Percentiles rank a stretch among this genome's conserved stretches.
phyloP scores from a whole-genome alignment of 768 basidiomycete genomes.

The Suillus occidentalis region DNA sequence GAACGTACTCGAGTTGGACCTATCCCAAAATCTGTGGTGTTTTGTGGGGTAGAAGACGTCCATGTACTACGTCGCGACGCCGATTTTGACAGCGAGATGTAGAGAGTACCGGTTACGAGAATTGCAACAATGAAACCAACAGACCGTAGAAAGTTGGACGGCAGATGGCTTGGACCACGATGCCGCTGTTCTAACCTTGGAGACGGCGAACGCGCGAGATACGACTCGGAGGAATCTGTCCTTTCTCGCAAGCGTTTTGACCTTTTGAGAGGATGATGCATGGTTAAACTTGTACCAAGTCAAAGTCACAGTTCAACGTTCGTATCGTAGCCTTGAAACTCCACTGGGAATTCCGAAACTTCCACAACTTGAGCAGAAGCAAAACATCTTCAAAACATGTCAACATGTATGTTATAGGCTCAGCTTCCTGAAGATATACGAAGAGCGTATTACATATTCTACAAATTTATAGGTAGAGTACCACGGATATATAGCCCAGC shows the following conservation, averaged over 20 bases:
- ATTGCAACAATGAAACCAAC: slow-evolving; percentile 12
- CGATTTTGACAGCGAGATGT: slow-evolving; percentile 20
- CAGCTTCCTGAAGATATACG: neutral
- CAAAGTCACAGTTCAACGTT: neutral
- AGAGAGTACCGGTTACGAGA: slow-evolving; percentile 24
- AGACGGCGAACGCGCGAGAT: neutral
- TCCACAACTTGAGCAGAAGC: neutral
- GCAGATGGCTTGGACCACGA: neutral
- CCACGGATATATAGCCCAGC: neutral
- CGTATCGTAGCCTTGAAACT: neutral
- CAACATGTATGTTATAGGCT: neutral
- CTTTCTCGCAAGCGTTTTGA: slow-evolving; percentile 14
- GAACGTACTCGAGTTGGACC: neutral
- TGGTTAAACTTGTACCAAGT: neutral
- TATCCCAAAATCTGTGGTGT: neutral
- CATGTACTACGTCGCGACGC: slow-evolving; percentile 9
- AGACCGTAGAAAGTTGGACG: slow-evolving; percentile 7
- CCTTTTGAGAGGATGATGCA: slow-evolving; percentile 12
- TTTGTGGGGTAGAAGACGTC: neutral
- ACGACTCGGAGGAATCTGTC: slow-evolving; percentile 2
- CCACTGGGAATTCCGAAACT: neutral
- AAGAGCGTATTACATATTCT: neutral
- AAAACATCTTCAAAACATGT: neutral
- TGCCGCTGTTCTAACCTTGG: neutral
- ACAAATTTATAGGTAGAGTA: neutral